A percentile compares a stretch with the other conserved stretches of the same genome.
These are phyloP conservation scores for Saitozyma podzolica DNA, from an alignment of 768 basidiomycete genomes.

Conservation along the genomic window DNA sequence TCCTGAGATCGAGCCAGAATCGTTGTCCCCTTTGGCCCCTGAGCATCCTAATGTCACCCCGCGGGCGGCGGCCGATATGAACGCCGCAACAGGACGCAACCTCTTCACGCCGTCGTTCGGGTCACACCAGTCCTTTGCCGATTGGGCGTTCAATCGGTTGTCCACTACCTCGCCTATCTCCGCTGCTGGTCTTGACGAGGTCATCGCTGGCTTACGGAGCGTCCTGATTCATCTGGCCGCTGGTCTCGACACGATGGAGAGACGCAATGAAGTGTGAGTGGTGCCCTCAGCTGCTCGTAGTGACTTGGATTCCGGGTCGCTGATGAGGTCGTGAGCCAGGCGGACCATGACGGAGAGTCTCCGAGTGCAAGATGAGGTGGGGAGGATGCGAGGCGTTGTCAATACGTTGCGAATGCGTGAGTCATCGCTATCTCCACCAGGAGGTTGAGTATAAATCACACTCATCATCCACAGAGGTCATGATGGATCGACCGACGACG, in stretches of 20 bases:
- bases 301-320: neutral
- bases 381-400: conserved; percentile 32
- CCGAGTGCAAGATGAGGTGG: conserved; percentile 37
- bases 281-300: neutral
- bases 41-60: conserved; percentile 11
- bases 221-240: conserved; percentile 30
- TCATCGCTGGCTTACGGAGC: conserved; percentile 16
- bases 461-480: conserved; percentile 27
- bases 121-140: conserved; percentile 29
- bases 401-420: conserved; percentile 38
- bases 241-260: conserved; percentile 38
- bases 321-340: conserved; percentile 3
- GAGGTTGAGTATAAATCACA: neutral
- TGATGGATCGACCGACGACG: conserved; percentile 30
- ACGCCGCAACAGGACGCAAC: conserved; percentile 9
- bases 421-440: conserved; percentile 2
- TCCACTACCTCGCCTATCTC: conserved; percentile 1
- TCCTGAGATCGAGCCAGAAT: neutral
- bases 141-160: conserved; percentile 27
- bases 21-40: neutral
- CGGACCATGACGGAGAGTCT: conserved; percentile 42
- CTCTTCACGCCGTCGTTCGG: conserved; percentile 19
- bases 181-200: conserved; percentile 13
- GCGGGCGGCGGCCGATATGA: conserved; percentile 29
- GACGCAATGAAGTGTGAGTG: conserved; percentile 38